Base-by-base conservation (phyloP, 257 asterid species). In the Jasminum sambac region DNA sequence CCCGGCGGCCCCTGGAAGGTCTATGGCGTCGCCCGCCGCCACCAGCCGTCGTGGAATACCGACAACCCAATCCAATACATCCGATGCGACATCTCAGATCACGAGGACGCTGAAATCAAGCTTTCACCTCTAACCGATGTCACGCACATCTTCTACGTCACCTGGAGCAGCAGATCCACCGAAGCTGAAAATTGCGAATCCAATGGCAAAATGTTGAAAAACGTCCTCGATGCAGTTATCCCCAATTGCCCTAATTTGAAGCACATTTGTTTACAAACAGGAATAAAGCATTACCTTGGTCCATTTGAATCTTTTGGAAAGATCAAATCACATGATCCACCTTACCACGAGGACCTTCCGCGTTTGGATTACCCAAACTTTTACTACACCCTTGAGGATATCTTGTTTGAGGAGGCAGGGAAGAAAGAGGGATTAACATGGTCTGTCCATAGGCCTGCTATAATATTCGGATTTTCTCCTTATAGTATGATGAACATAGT, bases 1-100 rank as follows among this genome's bases (percentile, higher is more conserved):
- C 84, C 84, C 12, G 84, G 81, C 38, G 81, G 84, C 21, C 84
- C 78, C 2, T 80, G 84, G 84, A 80, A 80, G 68, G 84, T 80
- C 23, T 80, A 80, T 74, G 84, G 84, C 11, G 81, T 80, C 24
- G 76, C 81, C 13, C 79, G 84, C 63, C 84, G 78, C 26, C 71
- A 76, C 8, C 68, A 73, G 5, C 84, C 78, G 12, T 10, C 57
- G 11, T 80, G 84, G 84, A 68, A 21, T 17, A 73, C 44, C 2
- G 72, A 76, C 17, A 58, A 64, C 21, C 73, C 74, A 2, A 55
- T 76, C 36, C 69, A 58, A 42, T 76, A 80, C 74, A 50, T 80
- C 64, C 68, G 64, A 5, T 80, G 84, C 57, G 84, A 80, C 48
- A 17, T 80, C 1, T 65, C 72, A 23, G 71, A 76, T 46, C 48